These are phyloP conservation scores for Bisporella sp. DNA, from an alignment of 2,329 filamentous ascomycete genomes.

Conservation along the genomic window DNA sequence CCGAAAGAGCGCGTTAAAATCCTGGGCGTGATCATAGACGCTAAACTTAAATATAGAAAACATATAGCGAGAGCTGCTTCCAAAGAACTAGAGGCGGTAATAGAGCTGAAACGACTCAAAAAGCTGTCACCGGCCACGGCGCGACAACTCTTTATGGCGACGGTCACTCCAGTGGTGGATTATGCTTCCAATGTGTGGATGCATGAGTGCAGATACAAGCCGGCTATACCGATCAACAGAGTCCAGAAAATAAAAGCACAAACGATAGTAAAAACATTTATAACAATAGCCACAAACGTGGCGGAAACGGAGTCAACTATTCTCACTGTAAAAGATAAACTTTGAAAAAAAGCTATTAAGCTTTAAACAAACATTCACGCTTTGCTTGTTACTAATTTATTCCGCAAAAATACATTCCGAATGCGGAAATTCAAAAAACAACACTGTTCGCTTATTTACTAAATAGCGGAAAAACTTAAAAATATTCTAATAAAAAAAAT, in stretches of 20 bases:
- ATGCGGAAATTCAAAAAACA: not conserved
- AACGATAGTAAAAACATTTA: constrained; percentile 20
- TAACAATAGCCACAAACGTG: constrained; percentile 19
- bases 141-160: constrained; percentile 19
- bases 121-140: constrained; percentile 15
- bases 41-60: too few relatives aligned
- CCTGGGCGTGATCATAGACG: too few relatives aligned
- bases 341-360: constrained; percentile 13
- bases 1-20: constrained; percentile 9
- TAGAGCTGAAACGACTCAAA: constrained; percentile 12
- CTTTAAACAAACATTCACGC: constrained; percentile 11
- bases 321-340: constrained; percentile 11
- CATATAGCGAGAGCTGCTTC: constrained; percentile 17
- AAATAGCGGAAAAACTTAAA: constrained; percentile 2
- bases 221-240: constrained; percentile 9
- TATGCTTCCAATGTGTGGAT: constrained; percentile 20
- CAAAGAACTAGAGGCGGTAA: constrained; percentile 19
- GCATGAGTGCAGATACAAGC: constrained; percentile 13
- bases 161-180: too few relatives aligned
- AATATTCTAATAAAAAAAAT: constrained; percentile 1
- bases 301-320: constrained; percentile 21
- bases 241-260: constrained; percentile 21
- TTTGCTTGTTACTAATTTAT: constrained; percentile 17
- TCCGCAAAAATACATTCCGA: not conserved
- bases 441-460: constrained; percentile 1